phyloP scores from a whole-genome alignment of 495 filamentous ascomycete genomes.

The Penicillium dipodomyicola region DNA sequence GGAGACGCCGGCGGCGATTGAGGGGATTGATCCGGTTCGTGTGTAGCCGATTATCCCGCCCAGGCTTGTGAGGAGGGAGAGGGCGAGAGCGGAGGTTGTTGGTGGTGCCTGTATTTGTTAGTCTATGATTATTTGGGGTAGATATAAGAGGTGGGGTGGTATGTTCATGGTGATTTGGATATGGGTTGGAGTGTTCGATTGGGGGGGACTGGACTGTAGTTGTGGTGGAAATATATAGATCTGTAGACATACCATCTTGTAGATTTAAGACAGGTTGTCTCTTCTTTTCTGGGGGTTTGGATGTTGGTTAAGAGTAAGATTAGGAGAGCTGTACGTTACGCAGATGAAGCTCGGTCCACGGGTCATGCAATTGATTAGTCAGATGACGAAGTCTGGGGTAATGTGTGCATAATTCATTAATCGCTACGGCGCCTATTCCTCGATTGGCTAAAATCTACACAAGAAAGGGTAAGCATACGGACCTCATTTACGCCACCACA shows the following conservation, averaged over 20 bases:
- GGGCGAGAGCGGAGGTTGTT: conserved; percentile 59
- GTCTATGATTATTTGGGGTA: background rate
- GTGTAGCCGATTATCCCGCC: conserved; percentile 84
- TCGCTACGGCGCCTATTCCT: too few relatives aligned
- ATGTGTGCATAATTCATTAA: conserved; percentile 9
- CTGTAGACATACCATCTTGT: conserved; percentile 4
- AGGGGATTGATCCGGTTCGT: conserved; percentile 81
- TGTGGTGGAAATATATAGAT: background rate
- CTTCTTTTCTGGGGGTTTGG: background rate
- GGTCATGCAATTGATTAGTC: conserved; percentile 13
- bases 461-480: too few relatives aligned
- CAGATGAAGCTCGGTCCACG: background rate
- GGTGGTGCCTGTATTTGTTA: conserved; percentile 16
- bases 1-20: conserved; percentile 73
- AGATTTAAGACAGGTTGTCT: background rate
- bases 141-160: background rate
- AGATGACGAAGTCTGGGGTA: conserved; percentile 13
- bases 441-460: too few relatives aligned
- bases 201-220: background rate
- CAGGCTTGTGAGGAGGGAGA: conserved; percentile 77
- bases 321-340: background rate
- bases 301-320: background rate
- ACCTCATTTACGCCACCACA: too few relatives aligned
- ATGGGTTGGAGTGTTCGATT: background rate
- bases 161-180: conserved; percentile 17